Percentiles rank a stretch among this genome's conserved stretches.
phyloP scores from a whole-genome alignment of 148 eudicot species.

The Chenopodium berlandieri region DNA sequence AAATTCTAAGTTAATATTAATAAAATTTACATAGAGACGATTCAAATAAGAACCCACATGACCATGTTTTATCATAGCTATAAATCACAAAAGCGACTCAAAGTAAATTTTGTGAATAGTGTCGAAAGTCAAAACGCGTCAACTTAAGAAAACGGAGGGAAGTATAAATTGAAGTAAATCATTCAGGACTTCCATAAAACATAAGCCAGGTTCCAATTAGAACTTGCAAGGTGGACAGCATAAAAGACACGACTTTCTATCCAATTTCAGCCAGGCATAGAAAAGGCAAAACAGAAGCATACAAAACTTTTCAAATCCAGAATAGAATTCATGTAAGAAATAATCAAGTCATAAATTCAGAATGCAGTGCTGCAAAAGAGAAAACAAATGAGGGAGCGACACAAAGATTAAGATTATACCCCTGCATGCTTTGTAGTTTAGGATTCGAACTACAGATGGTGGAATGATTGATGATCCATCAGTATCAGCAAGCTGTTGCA shows the following conservation, averaged over 20 bases:
- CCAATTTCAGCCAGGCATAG: not conserved
- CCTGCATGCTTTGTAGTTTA: constrained; percentile 88
- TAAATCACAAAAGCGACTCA: too few species aligned
- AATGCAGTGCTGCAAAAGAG: not conserved
- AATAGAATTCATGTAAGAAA: not conserved
- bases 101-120: too few species aligned
- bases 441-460: constrained; percentile 75
- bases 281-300: not conserved
- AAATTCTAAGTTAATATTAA: too few species aligned
- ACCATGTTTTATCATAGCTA: too few species aligned
- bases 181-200: not conserved
- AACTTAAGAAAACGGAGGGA: too few species aligned
- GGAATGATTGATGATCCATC: constrained; percentile 94
- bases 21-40: too few species aligned
- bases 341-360: not conserved
- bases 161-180: too few species aligned
- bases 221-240: not conserved
- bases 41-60: too few species aligned
- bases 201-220: not conserved
- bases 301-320: not conserved
- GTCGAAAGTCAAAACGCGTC: too few species aligned
- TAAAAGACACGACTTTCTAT: not conserved
- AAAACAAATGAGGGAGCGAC: not conserved
- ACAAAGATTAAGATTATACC: constrained; percentile 45
- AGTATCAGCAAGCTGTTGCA: constrained; percentile 83